Evolutionary conservation across 352 stramenopile genomes (phyloP), one percentile per base, ranked within the genome.

Genomic region (Phytophthora litchii): DNA sequence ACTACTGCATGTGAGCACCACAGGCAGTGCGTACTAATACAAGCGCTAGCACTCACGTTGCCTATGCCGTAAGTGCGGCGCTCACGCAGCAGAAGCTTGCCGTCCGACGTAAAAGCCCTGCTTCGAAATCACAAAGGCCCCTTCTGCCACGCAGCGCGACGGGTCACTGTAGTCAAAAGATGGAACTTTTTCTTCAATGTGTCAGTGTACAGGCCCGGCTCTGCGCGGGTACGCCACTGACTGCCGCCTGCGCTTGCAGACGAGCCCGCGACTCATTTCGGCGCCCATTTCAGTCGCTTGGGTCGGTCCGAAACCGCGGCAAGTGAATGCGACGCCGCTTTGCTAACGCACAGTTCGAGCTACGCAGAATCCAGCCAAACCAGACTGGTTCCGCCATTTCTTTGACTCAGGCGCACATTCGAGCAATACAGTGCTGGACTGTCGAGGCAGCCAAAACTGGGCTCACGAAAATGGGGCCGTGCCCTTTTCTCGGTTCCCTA

Each of bases 121-220:
- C 45, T 38, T 52, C 46, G 46, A 63, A 63, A 68, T 61, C 54
- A 72, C 58, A 38, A 37, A 16, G 37, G 58, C 0, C 58, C 19
- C 27, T 60, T 69, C 52, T 65, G 52, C 42, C 14, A 25, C 8
- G 25, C 53, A 50, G 54, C 19, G 16, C 35, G 31, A 52, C 44
- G 21, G 29, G 59, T 53, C 52, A 50, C 60, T 59, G 32, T 50
- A 38, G 60, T 68, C 54, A 68, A 58, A 57, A 21, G 19, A 64
- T 64, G 17, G 60, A 60, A 60, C 37, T 32, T 64, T 56, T 67
- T 72, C 60, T 70, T 68, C 56, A 70, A 71, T 54, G 42, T 61
- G 58, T 70, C 64, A 70, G 48, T 54, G 35, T 27, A 38, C 37
- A 46, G 35, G 3, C 7, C 36, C 47, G 43, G 37, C 36, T 14